Base-by-base conservation (phyloP, 768 basidiomycete species). In the Xanthoconium stramineum region DNA sequence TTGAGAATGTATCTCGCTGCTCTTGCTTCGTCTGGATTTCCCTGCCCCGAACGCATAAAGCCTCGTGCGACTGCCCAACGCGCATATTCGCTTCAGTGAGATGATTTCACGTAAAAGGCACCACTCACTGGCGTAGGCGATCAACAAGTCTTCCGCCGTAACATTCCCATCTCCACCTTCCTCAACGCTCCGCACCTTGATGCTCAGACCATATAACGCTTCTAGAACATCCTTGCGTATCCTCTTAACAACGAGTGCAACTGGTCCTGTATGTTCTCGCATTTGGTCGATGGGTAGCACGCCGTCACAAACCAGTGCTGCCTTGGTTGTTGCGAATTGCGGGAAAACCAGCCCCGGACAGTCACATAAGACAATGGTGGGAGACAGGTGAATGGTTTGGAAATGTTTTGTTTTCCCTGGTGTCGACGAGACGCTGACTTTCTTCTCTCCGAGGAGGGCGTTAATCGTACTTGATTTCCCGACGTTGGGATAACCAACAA, bases 351-450 rank as follows among this genome's bases (percentile, higher is more conserved):
- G 77, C 67, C 97, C 97, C 17, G 97, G 97, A 75, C 97, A 99
- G 74, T 99, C 97, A 63, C 95, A 98, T 19, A 99, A 82, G 45
- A 88, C 78, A 40, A 98, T 88, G 3, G 84, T 78, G 17, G 88
- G 83, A 12, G 94, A 94, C n/a, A 99, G 81, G 65, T 93, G 85
- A 63, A 98, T 94, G 0, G 97, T 98, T 72, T 99, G 97, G 75
- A 98, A 98, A 73, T 99, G 96, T 69, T 99, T 99, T 14, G 97
- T 99, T 75, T 98, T 91, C 59, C 97, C 97, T 0, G 97, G 97
- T 0, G 97, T 99, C 0, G 96, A 86, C 5, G 96, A 98, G 29
- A 99, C 97, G 68, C 94, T 97, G 60, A 99, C 97, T 80, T 91
- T 94, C 77, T 97, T 96, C 70, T 94, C 89, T 37, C 96, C 97